These are phyloP conservation scores for Chrysanthemum seticuspe DNA, from an alignment of 129 eudicot genomes.

Conservation along the genomic window DNA sequence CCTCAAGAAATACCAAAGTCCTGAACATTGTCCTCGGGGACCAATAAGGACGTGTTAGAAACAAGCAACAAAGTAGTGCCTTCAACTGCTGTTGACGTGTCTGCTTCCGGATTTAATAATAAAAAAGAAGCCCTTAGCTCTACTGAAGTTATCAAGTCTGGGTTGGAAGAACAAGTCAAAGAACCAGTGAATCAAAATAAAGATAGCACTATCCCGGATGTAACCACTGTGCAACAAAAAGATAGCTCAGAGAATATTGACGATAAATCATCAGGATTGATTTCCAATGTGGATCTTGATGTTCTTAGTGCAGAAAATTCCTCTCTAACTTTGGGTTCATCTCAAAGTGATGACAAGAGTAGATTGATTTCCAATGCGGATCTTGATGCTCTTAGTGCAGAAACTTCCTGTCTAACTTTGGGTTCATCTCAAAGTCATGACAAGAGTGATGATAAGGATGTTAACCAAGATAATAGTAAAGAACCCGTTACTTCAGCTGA, in stretches of 20 bases:
- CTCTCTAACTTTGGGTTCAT: slow-evolving; percentile 4
- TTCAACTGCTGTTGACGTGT: slow-evolving; percentile 8
- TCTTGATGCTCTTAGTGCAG: slow-evolving; percentile 8
- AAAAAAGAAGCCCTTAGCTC: slow-evolving; percentile 17
- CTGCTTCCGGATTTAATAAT: slow-evolving; percentile 20
- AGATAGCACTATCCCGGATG: slow-evolving; percentile 25
- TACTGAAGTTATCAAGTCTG: slow-evolving; percentile 5
- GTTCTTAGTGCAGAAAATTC: slow-evolving; percentile 26
- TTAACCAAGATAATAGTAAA: slow-evolving; percentile 21
- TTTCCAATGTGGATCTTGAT: slow-evolving; percentile 10
- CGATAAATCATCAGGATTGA: slow-evolving; percentile 15
- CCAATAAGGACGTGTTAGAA: slow-evolving; percentile 21
- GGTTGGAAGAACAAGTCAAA: slow-evolving; percentile 25
- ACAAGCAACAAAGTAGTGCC: slow-evolving; percentile 21
- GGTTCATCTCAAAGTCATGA: not conserved
- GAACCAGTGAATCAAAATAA: slow-evolving; percentile 27
- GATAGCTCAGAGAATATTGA: slow-evolving; percentile 2
- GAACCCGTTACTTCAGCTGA: slow-evolving; percentile 27
- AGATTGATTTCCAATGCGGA: slow-evolving; percentile 17
- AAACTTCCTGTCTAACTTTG: slow-evolving; percentile 25
- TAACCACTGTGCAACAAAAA: slow-evolving; percentile 16
- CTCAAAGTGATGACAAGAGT: slow-evolving; percentile 6
- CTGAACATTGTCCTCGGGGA: slow-evolving; percentile 24
- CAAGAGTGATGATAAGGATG: slow-evolving; percentile 32
- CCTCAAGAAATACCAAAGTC: slow-evolving; percentile 28